Evolutionary conservation across 163 green algal species (phyloP), one percentile per base, ranked within the genome.

Genomic region (Volvox carteri): DNA sequence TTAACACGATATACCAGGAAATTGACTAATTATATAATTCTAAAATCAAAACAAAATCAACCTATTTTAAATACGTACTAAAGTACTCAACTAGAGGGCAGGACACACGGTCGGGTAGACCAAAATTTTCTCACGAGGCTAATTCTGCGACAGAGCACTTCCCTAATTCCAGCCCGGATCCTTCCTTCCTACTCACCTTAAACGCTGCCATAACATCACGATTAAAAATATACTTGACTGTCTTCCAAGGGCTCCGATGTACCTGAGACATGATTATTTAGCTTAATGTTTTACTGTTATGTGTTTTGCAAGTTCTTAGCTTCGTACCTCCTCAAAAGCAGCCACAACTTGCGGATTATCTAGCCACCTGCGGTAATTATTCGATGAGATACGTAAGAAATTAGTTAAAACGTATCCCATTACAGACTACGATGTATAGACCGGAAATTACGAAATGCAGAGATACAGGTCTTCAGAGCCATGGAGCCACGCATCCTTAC

Each of bases 161-260:
- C n/a, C n/a, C n/a, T n/a, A n/a, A n/a, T n/a, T n/a, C n/a, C n/a
- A n/a, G n/a, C n/a, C n/a, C n/a, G n/a, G n/a, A n/a, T n/a, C n/a
- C n/a, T n/a, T n/a, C n/a, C n/a, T n/a, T 9, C 4, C 1, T 30
- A 41, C 67, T 1, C 30, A 89, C 84, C 72, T 77, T 50, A 33
- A 89, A 89, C 2, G 84, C 84, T n/a, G 39, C 84, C 86, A 90
- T 90, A 1, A 91, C 87, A 21, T 91, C 87, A 19, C 74, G 78
- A 60, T 91, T 77, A 4, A 91, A 81, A 0, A 91, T n/a, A 28
- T 91, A 91, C 87, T 91, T 91, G 25, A 91, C 35, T 4, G 87
- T 91, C 74, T 91, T 91, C 87, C 87, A 91, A 0, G 87, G 87
- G 25, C 33, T 83, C 60, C 86, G 83, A 50, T 84, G 72, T 28